Conservation (phyloP, 129 eudicot genomes). For the Sambucus nigra region DNA sequence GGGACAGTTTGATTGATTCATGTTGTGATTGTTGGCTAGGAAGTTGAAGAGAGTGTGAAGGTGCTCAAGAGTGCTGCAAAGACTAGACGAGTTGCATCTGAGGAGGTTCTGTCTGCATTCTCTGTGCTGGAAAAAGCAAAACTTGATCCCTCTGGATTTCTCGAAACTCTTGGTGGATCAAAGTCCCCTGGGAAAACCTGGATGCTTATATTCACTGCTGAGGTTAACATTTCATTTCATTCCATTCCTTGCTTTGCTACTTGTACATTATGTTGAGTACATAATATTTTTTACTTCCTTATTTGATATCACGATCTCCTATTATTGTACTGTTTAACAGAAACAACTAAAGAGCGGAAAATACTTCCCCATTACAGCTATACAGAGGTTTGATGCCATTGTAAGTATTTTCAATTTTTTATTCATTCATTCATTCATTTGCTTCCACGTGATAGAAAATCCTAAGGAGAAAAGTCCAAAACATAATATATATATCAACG, state of each 20-base stretch:
- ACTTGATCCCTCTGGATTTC: slow-evolving; percentile 66
- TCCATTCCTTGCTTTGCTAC: neutral
- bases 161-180: slow-evolving; percentile 88
- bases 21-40: slow-evolving; percentile 26
- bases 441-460: neutral
- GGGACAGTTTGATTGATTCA: neutral
- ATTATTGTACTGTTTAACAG: slow-evolving; percentile 22
- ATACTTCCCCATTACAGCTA: slow-evolving; percentile 87
- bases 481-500: no score
- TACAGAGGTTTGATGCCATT: slow-evolving; percentile 95
- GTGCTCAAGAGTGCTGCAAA: slow-evolving; percentile 83
- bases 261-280: no score
- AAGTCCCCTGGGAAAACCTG: slow-evolving; percentile 93
- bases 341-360: slow-evolving; percentile 52
- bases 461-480: neutral
- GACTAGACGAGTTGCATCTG: slow-evolving; percentile 56
- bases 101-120: slow-evolving; percentile 57
- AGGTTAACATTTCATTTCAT: slow-evolving; percentile 28
- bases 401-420: slow-evolving; percentile 38
- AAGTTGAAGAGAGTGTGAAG: slow-evolving; percentile 59
- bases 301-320: neutral
- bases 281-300: slow-evolving; percentile 1
- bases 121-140: slow-evolving; percentile 80
- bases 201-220: slow-evolving; percentile 93
- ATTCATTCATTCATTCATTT: neutral